Evolutionary conservation across 1,284 basidiomycete genomes (phyloP).

Genomic region (Leccinum griseonigrum): DNA sequence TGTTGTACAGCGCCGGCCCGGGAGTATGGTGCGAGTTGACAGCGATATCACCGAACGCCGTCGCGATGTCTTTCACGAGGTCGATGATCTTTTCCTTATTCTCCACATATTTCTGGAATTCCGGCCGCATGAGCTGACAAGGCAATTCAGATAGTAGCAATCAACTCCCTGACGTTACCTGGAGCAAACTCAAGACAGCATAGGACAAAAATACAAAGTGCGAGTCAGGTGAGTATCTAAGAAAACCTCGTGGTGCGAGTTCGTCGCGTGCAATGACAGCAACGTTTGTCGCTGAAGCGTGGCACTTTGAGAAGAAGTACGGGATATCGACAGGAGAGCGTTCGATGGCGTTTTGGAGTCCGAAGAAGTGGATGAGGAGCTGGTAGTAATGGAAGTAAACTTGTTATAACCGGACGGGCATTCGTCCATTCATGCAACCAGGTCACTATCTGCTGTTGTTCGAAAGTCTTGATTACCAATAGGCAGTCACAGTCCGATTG

Average conservation of each 20-base stretch:
- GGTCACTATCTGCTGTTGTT: slow-evolving; percentile 64
- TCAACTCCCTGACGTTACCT: slow-evolving; percentile 48
- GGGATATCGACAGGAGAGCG: slow-evolving; percentile 70
- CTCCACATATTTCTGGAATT: slow-evolving; percentile 76
- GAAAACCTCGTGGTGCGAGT: slow-evolving; percentile 70
- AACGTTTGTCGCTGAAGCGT: slow-evolving; percentile 71
- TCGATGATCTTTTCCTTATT: slow-evolving; percentile 68
- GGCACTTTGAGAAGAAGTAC: slow-evolving; percentile 85
- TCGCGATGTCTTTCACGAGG: slow-evolving; percentile 80
- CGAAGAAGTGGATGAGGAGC: slow-evolving; percentile 91
- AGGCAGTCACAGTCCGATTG: slow-evolving; percentile 88
- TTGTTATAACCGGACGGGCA: slow-evolving; percentile 18
- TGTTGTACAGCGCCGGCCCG: slow-evolving; percentile 71
- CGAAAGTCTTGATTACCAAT: slow-evolving; percentile 79
- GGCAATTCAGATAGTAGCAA: slow-evolving; percentile 8
- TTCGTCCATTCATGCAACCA: slow-evolving; percentile 67
- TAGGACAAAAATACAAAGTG: slow-evolving; percentile 92
- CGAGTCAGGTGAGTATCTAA: slow-evolving; percentile 88
- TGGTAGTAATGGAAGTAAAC: slow-evolving; percentile 80
- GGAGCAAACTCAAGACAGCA: slow-evolving; percentile 81
- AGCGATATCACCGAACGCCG: slow-evolving; percentile 72
- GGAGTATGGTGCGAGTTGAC: slow-evolving; percentile 76
- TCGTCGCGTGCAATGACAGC: slow-evolving; percentile 72
- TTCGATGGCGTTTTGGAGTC: slow-evolving; percentile 91
- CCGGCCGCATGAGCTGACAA: slow-evolving; percentile 71